phyloP scores from a whole-genome alignment of 352 stramenopile genomes.

The Phytopythium helicoides region DNA sequence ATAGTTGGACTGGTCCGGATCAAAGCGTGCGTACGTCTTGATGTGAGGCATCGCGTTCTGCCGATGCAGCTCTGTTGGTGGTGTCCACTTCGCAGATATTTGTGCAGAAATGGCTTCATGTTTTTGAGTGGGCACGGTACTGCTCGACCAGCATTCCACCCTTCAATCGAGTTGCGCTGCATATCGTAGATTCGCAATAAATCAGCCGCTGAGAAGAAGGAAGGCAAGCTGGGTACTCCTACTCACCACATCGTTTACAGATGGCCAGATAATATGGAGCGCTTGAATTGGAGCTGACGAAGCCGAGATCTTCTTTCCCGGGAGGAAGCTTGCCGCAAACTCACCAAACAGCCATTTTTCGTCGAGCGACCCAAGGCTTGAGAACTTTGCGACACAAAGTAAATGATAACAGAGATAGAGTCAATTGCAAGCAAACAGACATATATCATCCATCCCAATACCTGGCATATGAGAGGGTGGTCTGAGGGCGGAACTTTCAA shows the following conservation, averaged over 20 bases:
- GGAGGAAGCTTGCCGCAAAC: constrained; percentile 62
- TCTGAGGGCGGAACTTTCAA: constrained; percentile 45
- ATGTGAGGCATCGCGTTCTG: constrained; percentile 85
- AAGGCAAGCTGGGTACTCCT: neutral
- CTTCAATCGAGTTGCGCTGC: constrained; percentile 77
- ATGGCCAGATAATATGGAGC: constrained; percentile 81
- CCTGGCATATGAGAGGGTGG: constrained; percentile 71
- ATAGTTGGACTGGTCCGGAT: constrained; percentile 19
- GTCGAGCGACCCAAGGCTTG: constrained; percentile 74
- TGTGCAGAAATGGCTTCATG: constrained; percentile 86
- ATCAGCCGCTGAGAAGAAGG: neutral
- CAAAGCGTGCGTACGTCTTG: constrained; percentile 73
- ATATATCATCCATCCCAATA: too few species aligned
- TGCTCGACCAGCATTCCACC: constrained; percentile 68
- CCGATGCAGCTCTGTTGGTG: constrained; percentile 45
- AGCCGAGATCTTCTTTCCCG: constrained; percentile 34
- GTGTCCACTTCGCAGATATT: constrained; percentile 77
- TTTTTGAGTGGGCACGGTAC: constrained; percentile 82
- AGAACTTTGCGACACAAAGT: constrained; percentile 77
- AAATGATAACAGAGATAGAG: too few species aligned
- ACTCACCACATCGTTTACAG: constrained; percentile 73
- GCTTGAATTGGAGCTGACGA: constrained; percentile 38
- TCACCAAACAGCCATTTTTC: constrained; percentile 84
- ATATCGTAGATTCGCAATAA: neutral
- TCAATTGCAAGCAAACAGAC: too few species aligned